phyloP scores from a whole-genome alignment of 1,284 basidiomycete genomes.

The Rhodotorula sp. region DNA sequence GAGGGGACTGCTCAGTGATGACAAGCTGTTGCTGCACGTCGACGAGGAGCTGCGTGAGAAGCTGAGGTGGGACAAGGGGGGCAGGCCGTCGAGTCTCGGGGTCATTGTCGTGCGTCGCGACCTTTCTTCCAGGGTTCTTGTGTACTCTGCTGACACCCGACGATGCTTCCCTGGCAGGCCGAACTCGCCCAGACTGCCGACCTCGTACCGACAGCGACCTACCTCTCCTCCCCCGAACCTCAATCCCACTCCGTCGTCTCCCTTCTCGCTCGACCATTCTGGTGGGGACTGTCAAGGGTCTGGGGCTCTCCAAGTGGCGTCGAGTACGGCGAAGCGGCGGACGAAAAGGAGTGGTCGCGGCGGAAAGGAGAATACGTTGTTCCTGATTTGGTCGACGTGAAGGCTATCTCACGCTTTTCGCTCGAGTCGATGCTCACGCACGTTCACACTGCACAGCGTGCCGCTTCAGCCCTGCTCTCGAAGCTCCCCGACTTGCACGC shows the following conservation, averaged over 20 bases:
- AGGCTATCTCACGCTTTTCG: background rate
- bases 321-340: constrained; percentile 26
- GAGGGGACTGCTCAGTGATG: constrained; percentile 27
- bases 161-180: constrained; percentile 2
- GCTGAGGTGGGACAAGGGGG: constrained; percentile 36
- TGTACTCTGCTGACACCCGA: too few relatives aligned
- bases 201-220: constrained; percentile 28
- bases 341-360: constrained; percentile 39
- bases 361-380: constrained; percentile 40
- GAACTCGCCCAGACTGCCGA: constrained; percentile 27
- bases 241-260: constrained; percentile 26
- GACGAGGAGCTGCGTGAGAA: constrained; percentile 36
- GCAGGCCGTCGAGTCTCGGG: constrained; percentile 39
- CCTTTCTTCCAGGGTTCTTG: background rate
- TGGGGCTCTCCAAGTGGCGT: constrained; percentile 1
- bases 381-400: constrained; percentile 40
- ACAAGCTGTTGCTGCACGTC: constrained; percentile 39
- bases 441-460: constrained; percentile 13
- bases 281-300: constrained; percentile 39
- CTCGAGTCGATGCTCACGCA: background rate
- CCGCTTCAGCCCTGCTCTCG: constrained; percentile 11
- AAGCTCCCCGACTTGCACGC: constrained; percentile 17
- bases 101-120: constrained; percentile 33
- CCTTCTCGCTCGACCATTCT: constrained; percentile 38
- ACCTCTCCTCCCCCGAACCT: constrained; percentile 9